Evolutionary conservation across 208 protist species (phyloP).

Genomic region (Trypanosoma rangeli): DNA sequence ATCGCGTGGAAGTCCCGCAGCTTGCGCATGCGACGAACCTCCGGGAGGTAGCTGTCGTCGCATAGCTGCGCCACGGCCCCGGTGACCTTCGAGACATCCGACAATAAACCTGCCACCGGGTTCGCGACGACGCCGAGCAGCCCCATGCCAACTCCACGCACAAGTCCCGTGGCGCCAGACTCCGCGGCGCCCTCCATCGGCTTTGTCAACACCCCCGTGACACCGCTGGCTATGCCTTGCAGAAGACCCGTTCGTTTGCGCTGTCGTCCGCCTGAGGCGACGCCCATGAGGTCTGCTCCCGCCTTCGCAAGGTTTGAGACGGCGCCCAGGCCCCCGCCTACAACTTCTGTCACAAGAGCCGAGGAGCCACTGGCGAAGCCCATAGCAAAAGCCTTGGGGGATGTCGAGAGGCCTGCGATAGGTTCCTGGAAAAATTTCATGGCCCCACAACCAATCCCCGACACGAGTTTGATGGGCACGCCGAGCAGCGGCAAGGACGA

Average conservation of each 20-base stretch:
- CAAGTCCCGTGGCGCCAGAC: slow-evolving; percentile 68
- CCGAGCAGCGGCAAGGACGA: slow-evolving; percentile 86
- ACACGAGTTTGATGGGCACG: slow-evolving; percentile 76
- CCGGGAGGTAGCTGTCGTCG: slow-evolving; percentile 72
- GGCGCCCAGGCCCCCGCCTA: slow-evolving; percentile 74
- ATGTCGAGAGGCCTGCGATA: slow-evolving; percentile 70
- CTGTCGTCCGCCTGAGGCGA: slow-evolving; percentile 52
- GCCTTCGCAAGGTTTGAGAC: slow-evolving; percentile 81
- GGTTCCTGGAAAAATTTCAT: slow-evolving; percentile 85
- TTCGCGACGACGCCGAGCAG: slow-evolving; percentile 83
- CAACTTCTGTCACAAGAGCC: slow-evolving; percentile 63
- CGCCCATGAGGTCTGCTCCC: slow-evolving; percentile 65
- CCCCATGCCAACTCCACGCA: slow-evolving; percentile 85
- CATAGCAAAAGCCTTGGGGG: slow-evolving; percentile 67
- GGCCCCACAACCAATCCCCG: slow-evolving; percentile 71
- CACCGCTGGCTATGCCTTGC: slow-evolving; percentile 58
- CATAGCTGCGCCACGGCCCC: slow-evolving; percentile 61
- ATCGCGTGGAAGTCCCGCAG: slow-evolving; percentile 72
- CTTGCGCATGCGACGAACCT: slow-evolving; percentile 54
- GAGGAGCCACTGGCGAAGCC: slow-evolving; percentile 75
- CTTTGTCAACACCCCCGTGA: slow-evolving; percentile 80
- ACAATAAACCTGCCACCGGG: slow-evolving; percentile 83
- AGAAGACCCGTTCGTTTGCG: slow-evolving; percentile 55
- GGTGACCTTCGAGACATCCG: slow-evolving; percentile 71
- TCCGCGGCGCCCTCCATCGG: slow-evolving; percentile 84